Base-by-base conservation (phyloP, 371 early-diverging fungal species). In the Furculomyces boomerangus region DNA sequence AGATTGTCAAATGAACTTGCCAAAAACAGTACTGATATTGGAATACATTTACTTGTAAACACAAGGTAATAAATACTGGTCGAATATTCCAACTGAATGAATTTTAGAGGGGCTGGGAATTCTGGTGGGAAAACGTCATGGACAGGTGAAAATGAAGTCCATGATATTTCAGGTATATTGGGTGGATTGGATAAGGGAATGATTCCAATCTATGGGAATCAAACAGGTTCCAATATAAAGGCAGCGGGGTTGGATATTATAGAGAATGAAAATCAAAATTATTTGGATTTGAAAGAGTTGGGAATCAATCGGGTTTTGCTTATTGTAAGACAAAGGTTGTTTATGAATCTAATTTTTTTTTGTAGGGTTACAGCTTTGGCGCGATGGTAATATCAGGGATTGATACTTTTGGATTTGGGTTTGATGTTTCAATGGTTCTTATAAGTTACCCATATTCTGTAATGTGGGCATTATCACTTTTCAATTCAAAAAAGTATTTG, bases 321-420 rank as follows among this genome's bases (percentile, higher is more conserved):
- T 46, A 10, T 46, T 20, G 22, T 46, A 8, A 46, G 8, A 20
- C 46, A 8, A 5, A 13, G n/a, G 7, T 27, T 13, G 7, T 24
- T 8, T 46, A 13, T 27, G n/a, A 20, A 8, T 8, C 8, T 20
- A 8, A 7, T 24, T 27, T 14, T 22, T 46, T 8, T 46, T 7
- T 8, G 25, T 67, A 63, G 44, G 67, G 67, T 14, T 67, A 67
- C 67, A 67, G 67, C 67, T 67, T 63, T 55, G 67, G 67, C 37
- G 26, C 67, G 2, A 57, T 67, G 55, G 50, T 67, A 29, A 56
- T 61, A n/a, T 56, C 63, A 3, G 54, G 56, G 7, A 26, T 67
- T 24, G 51, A 57, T 25, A 50, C 63, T 16, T 45, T 22, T 25
- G 62, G 66, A 44, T 67, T 57, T 48, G 41, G 20, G 48, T 60